Conservation (phyloP, 2,329 filamentous ascomycete genomes). For the Arthrobotrys sphaeroides region DNA sequence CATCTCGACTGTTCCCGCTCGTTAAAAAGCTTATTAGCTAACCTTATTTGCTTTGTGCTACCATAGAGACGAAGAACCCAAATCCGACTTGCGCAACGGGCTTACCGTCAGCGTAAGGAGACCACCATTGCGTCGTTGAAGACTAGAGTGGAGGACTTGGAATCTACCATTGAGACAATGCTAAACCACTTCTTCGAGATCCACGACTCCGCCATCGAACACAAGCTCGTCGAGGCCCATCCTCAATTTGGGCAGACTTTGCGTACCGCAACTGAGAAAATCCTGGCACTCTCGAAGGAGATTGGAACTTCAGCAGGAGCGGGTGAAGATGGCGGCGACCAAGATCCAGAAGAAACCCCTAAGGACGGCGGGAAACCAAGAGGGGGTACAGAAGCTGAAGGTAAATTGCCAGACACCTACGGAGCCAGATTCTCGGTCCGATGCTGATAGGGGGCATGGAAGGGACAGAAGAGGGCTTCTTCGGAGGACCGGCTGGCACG, state of each 20-base stretch:
- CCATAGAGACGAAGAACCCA: slow-evolving; percentile 80
- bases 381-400: slow-evolving; percentile 42
- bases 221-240: slow-evolving; percentile 46
- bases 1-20: slow-evolving; percentile 31
- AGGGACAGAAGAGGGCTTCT: slow-evolving; percentile 49
- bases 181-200: slow-evolving; percentile 74
- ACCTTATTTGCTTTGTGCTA: slow-evolving; percentile 46
- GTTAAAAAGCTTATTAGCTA: slow-evolving; percentile 26
- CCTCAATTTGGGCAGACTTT: slow-evolving; percentile 49
- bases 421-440: slow-evolving; percentile 41
- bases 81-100: slow-evolving; percentile 84
- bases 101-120: slow-evolving; percentile 86
- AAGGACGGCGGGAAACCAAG: slow-evolving; percentile 46
- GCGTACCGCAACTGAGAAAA: slow-evolving; percentile 45
- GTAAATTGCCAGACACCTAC: slow-evolving; percentile 53
- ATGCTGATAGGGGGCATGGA: slow-evolving; percentile 50
- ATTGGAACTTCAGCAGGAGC: slow-evolving; percentile 37
- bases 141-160: slow-evolving; percentile 74
- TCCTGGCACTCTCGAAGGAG: slow-evolving; percentile 46
- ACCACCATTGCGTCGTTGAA: slow-evolving; percentile 78
- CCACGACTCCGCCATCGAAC: slow-evolving; percentile 70
- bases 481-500: slow-evolving; percentile 40
- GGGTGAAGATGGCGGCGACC: slow-evolving; percentile 37
- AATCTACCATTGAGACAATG: slow-evolving; percentile 76
- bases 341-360: slow-evolving; percentile 33